Base-by-base conservation (phyloP, 2,329 filamentous ascomycete species). In the Fusarium napiforme region DNA sequence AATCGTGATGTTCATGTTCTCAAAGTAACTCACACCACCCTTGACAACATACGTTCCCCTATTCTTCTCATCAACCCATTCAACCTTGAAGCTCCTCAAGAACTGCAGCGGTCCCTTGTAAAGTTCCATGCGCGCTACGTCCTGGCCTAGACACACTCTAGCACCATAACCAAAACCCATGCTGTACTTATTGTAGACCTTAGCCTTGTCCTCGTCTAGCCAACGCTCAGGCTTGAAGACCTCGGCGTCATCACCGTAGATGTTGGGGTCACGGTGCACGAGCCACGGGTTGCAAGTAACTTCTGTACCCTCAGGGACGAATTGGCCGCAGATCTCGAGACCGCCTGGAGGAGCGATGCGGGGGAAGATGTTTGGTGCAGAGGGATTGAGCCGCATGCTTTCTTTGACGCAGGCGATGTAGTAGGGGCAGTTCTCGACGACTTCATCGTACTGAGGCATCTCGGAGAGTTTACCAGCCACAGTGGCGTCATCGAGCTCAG, bases 351-450 rank as follows among this genome's bases (percentile, higher is more conserved):
- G 85, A 0, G 88, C 86, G 1, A 83, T 80, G 9, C 87, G 82
- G 75, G 85, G 85, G n/a, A 89, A 77, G 7, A 86, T 84, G 16
- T 88, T 77, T 8, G 85, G 86, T 0, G 83, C 83, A 0, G 86
- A 84, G 2, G 87, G 82, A 56, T 87, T 85, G 26, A 89, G 78
- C 19, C 88, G 83, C 23, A 89, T 77, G 0, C 85, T 84, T 74
- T 89, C 87, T 58, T 88, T 87, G 43, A 89, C 84, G 7, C 85
- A 83, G 1, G 87, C 87, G 66, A 89, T 84, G 21, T 89, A 80
- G 67, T 89, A 90, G 0, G 85, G 86, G 12, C 72, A 74, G 39
- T 74, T 32, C 4, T 60, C 57, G 2, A 72, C 16, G 5, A 74
- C 64, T 7, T 74, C 64, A 7, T 74, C 75, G 87, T 75, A 74